phyloP scores from a whole-genome alignment of 768 basidiomycete species.

The Rhizopogon vesiculosus region DNA sequence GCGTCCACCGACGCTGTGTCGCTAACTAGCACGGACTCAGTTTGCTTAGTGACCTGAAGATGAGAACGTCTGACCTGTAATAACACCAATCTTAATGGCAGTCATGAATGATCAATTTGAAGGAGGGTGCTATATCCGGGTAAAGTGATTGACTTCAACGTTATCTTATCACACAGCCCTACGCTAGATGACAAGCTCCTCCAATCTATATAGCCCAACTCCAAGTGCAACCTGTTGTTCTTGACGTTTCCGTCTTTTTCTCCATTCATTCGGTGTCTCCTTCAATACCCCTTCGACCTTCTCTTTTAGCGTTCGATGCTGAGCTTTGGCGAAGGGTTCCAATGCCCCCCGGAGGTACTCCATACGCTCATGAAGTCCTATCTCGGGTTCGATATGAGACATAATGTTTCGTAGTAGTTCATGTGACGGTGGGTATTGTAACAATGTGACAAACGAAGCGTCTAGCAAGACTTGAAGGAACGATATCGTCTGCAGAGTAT shows the following conservation, averaged over 20 bases:
- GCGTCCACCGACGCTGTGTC: slow-evolving; percentile 56
- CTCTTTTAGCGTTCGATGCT: slow-evolving; percentile 44
- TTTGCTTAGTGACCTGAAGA: background rate
- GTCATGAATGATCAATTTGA: slow-evolving; percentile 11
- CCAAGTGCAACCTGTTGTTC: slow-evolving; percentile 47
- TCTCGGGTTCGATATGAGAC: slow-evolving; percentile 50
- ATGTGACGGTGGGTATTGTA: slow-evolving; percentile 62
- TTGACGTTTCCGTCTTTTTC: slow-evolving; percentile 47
- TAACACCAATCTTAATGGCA: slow-evolving; percentile 17
- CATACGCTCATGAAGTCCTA: slow-evolving; percentile 42
- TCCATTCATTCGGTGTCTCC: slow-evolving; percentile 40
- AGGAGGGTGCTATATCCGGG: background rate
- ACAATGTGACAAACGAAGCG: slow-evolving; percentile 61
- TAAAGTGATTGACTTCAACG: too few species aligned
- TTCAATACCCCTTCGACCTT: slow-evolving; percentile 27
- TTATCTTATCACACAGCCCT: background rate
- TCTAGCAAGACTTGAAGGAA: slow-evolving; percentile 70
- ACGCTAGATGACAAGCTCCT: slow-evolving; percentile 56
- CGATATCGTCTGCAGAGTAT: slow-evolving; percentile 38
- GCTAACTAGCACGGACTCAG: slow-evolving; percentile 45
- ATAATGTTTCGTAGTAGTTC: slow-evolving; percentile 44
- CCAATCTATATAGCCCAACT: slow-evolving; percentile 67
- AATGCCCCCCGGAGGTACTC: slow-evolving; percentile 54
- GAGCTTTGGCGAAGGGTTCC: slow-evolving; percentile 57
- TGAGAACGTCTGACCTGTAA: slow-evolving; percentile 18